These are phyloP conservation scores for Paecilomyces sp. DNA, from an alignment of 2,329 filamentous ascomycete species.

Conservation along the genomic window DNA sequence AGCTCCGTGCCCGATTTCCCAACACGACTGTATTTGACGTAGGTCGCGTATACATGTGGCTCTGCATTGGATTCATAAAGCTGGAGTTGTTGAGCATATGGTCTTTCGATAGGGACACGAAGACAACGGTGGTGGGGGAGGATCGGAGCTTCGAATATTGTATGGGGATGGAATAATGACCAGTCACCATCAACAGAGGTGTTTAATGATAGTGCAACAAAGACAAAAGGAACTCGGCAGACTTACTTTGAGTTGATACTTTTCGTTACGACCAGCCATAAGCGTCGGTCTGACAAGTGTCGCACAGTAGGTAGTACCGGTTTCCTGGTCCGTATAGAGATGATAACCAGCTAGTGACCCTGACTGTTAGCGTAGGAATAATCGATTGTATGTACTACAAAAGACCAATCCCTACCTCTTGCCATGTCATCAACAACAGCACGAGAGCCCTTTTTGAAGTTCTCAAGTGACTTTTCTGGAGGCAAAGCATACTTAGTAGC, in stretches of 20 bases:
- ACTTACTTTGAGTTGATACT: conserved; percentile 54
- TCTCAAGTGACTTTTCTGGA: conserved; percentile 7
- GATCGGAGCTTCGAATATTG: conserved; percentile 7
- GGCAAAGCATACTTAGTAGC: conserved; percentile 2
- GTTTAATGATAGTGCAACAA: not conserved
- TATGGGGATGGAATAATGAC: conserved; percentile 4
- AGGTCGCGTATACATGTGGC: conserved; percentile 56
- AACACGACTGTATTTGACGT: conserved; percentile 39
- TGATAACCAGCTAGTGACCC: conserved; percentile 49
- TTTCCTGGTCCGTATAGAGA: conserved; percentile 53
- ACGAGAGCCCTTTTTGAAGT: conserved; percentile 12
- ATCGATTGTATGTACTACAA: not conserved
- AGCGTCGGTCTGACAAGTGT: conserved; percentile 50
- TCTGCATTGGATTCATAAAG: conserved; percentile 59
- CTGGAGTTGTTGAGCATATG: conserved; percentile 35
- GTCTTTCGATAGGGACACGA: conserved; percentile 13
- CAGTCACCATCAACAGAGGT: not conserved
- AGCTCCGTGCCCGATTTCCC: conserved; percentile 24
- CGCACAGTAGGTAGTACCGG: conserved; percentile 58
- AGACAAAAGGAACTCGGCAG: not conserved
- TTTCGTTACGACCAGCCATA: conserved; percentile 47
- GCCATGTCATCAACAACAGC: conserved; percentile 13
- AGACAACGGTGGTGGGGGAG: conserved; percentile 1
- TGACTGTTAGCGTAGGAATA: not conserved
- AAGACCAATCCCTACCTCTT: conserved; percentile 8